phyloP scores from a whole-genome alignment of 2,329 filamentous ascomycete species.

The Trichoderma brevicompactum region DNA sequence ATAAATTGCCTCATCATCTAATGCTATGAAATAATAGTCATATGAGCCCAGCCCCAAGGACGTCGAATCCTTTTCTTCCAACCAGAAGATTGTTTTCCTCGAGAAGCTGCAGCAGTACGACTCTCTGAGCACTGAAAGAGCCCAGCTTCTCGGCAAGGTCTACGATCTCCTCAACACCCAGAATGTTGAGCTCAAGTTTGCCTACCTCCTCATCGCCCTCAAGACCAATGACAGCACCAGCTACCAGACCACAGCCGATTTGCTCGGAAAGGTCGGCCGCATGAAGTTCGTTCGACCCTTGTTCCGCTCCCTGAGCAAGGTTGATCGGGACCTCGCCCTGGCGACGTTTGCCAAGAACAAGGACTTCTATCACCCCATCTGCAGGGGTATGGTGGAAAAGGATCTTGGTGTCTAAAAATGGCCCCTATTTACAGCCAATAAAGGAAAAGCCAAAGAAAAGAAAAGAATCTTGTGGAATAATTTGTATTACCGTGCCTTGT shows the following conservation, averaged over 20 bases:
- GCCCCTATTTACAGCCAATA: not conserved
- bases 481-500: not conserved
- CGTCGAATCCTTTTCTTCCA: slow-evolving; percentile 74
- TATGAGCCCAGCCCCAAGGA: slow-evolving; percentile 71
- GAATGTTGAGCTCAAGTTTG: slow-evolving; percentile 83
- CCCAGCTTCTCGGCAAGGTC: slow-evolving; percentile 71
- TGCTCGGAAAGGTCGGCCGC: slow-evolving; percentile 81
- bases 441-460: slow-evolving; percentile 12
- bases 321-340: slow-evolving; percentile 74
- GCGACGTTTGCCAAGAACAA: slow-evolving; percentile 84
- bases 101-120: slow-evolving; percentile 71
- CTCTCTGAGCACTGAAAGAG: slow-evolving; percentile 66
- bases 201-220: slow-evolving; percentile 81
- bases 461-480: slow-evolving; percentile 7
- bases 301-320: slow-evolving; percentile 74
- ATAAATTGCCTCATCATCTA: not conserved
- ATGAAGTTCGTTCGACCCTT: slow-evolving; percentile 98
- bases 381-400: slow-evolving; percentile 83
- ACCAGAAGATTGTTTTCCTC: slow-evolving; percentile 91
- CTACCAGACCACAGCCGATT: slow-evolving; percentile 71
- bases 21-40: slow-evolving; percentile 41
- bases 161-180: slow-evolving; percentile 76
- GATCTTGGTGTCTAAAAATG: slow-evolving; percentile 59
- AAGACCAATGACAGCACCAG: slow-evolving; percentile 70
- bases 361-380: slow-evolving; percentile 96